Evolutionary conservation across 2,329 filamentous ascomycete species (phyloP).

Genomic region (Blastomyces emzantsi): DNA sequence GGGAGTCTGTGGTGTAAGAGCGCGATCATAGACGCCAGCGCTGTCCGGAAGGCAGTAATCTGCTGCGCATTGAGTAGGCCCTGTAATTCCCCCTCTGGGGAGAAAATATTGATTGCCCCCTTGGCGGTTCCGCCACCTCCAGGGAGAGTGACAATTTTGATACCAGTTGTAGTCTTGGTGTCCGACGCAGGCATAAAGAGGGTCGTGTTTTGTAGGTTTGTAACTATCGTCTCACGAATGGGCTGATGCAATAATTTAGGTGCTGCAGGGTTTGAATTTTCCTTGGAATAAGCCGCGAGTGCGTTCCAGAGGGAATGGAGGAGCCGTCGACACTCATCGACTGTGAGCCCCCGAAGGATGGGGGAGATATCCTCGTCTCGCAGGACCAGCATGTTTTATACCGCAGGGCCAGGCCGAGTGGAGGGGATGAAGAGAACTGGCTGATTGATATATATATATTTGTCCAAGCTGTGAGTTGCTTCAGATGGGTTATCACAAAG

Average conservation of each 20-base stretch:
- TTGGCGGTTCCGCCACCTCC: conserved; percentile 42
- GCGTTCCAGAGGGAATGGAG: conserved; percentile 30
- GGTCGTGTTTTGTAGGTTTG: conserved; percentile 44
- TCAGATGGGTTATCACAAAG: no score
- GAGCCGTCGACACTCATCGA: conserved; percentile 27
- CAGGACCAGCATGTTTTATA: conserved; percentile 14
- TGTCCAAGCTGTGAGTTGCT: no score
- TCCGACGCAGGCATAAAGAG: conserved; percentile 67
- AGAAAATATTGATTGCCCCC: conserved; percentile 62
- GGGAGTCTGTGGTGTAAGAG: conserved; percentile 40
- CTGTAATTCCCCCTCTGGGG: conserved; percentile 50
- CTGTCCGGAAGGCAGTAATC: conserved; percentile 72
- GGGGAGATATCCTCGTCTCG: conserved; percentile 21
- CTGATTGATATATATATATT: no score
- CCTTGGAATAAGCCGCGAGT: conserved; percentile 27
- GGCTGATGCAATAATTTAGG: conserved; percentile 36
- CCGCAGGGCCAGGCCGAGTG: neutral
- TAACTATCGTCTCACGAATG: conserved; percentile 34
- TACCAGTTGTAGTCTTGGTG: conserved; percentile 49
- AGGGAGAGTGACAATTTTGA: conserved; percentile 62
- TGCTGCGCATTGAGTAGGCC: conserved; percentile 65
- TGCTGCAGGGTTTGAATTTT: conserved; percentile 21
- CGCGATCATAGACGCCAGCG: conserved; percentile 60
- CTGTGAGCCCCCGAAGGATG: conserved; percentile 27
- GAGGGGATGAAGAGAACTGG: neutral